Evolutionary conservation across 2,329 filamentous ascomycete species (phyloP), one percentile per base, ranked within the genome.

Genomic region (Trichoderma guizhouense): DNA sequence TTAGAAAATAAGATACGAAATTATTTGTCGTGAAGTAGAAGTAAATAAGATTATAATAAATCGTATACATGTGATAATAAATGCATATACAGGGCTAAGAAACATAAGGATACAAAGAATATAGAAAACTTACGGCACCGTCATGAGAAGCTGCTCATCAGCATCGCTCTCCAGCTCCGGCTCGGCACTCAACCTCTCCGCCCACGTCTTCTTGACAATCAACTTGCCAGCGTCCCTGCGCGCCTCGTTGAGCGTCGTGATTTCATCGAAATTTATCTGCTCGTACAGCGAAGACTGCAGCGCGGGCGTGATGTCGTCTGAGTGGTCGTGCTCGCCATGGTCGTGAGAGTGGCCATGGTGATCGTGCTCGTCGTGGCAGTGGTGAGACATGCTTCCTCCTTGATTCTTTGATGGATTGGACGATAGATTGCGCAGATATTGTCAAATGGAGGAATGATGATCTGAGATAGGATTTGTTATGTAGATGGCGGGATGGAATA

Each of bases 71-170:
- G 53, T n/a, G 2, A 47, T 47, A 0, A 21, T 47, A 8, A 7
- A 8, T 8, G 39, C 6, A 43, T 43, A 43, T 43, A 18, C 6
- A 6, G 28, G 28, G 7, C 5, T 28, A 28, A 28, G 5, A 28
- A 4, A 28, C 6, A 28, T 28, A 28, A 28, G 28, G 1, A 28
- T 28, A 28, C n/a, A n/a, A n/a, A 34, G 21, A n/a, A 18, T 11
- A 36, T n/a, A 15, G 32, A 26, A 14, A 14, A 86, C 92, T 76
- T 83, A 97, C 92, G 96, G 96, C 47, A 98, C 88, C 74, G 92
- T 91, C 87, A 99, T 93, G 71, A 99, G 84, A n/a, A 99, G 82
- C 84, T 99, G 94, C 84, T 97, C 94, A 80, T 98, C 96, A 0
- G 91, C 90, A 79, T 97, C 93, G 79, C 94, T 97, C 77, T 88